A percentile compares a stretch with the other conserved stretches of the same genome.
Conservation (phyloP, 768 basidiomycete genomes). For the Xanthoconium stramineum region DNA sequence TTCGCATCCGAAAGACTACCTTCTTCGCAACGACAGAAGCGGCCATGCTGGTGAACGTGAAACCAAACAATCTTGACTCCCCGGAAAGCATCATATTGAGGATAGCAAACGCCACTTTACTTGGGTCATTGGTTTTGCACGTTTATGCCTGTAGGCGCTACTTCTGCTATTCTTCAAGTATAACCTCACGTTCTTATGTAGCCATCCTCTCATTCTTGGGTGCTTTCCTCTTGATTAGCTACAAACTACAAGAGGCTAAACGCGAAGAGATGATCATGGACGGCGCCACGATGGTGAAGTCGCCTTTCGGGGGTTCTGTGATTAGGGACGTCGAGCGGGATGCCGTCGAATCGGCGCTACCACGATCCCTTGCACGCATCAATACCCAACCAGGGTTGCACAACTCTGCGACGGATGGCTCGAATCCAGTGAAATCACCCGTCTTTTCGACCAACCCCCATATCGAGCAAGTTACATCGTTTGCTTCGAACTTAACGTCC, state of each 20-base stretch:
- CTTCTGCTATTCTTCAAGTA: background rate
- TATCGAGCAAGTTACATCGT: constrained; percentile 48
- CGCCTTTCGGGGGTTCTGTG: constrained; percentile 10
- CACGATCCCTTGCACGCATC: background rate
- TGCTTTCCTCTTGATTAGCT: constrained; percentile 55
- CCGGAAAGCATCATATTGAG: constrained; percentile 12
- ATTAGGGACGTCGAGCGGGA: constrained; percentile 15
- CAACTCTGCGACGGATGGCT: background rate
- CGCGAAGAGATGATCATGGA: constrained; percentile 43
- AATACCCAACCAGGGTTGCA: background rate
- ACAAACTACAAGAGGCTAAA: constrained; percentile 51
- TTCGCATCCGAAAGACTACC: constrained; percentile 42
- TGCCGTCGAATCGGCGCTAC: background rate
- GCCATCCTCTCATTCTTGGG: constrained; percentile 50
- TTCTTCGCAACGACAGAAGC: constrained; percentile 62
- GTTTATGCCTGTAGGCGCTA: constrained; percentile 43
- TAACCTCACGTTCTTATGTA: constrained; percentile 3
- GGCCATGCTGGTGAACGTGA: constrained; percentile 45
- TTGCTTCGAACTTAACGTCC: constrained; percentile 34
- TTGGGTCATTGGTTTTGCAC: constrained; percentile 52
- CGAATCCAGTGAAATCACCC: background rate
- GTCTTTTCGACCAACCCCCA: constrained; percentile 47
- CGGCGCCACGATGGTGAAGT: constrained; percentile 19
- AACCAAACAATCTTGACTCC: constrained; percentile 23
- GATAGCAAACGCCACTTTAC: constrained; percentile 45